A percentile compares a stretch with the other conserved stretches of the same genome.
These are phyloP conservation scores for Monosporascus cannonballus DNA, from an alignment of 2,329 filamentous ascomycete species.

Conservation along the genomic window DNA sequence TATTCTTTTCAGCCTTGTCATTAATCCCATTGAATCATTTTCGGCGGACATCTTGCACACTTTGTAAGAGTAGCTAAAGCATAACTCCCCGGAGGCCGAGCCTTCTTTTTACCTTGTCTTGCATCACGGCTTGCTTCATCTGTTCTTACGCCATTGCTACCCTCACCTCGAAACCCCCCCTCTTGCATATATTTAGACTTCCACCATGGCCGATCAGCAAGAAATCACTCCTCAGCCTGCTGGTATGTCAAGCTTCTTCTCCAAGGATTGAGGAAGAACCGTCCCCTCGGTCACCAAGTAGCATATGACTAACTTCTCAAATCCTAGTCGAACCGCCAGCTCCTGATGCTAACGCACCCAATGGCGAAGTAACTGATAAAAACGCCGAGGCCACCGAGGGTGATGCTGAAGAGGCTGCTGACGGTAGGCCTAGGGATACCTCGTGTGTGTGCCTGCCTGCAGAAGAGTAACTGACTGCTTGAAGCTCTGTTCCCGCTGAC, in stretches of 20 bases:
- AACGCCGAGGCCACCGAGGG: conserved; percentile 18
- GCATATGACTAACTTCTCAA: background rate
- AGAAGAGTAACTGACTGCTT: background rate
- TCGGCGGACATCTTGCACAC: background rate
- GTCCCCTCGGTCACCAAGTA: conserved; percentile 2
- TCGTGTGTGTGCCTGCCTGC: conserved; percentile 8
- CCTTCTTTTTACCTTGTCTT: background rate
- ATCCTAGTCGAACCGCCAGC: conserved; percentile 8
- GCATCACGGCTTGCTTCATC: background rate
- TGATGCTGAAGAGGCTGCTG: conserved; percentile 16
- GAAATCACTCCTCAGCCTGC: conserved; percentile 13
- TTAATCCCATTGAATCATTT: conserved; percentile 13
- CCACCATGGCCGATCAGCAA: conserved; percentile 25
- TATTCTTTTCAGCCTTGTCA: conserved; percentile 18
- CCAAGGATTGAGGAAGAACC: background rate
- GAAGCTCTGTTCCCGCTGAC: conserved; percentile 55
- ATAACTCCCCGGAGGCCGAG: background rate
- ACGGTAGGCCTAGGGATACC: conserved; percentile 16
- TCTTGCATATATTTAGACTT: background rate
- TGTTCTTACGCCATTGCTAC: background rate
- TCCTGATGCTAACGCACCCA: conserved; percentile 16
- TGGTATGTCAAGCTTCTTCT: conserved; percentile 14
- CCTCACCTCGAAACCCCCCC: background rate
- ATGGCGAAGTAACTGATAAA: conserved; percentile 15
- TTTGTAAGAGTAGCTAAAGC: background rate